Evolutionary conservation across 2,329 filamentous ascomycete genomes (phyloP), one percentile per base, ranked within the genome.

Genomic region (Aschersonia sp.): DNA sequence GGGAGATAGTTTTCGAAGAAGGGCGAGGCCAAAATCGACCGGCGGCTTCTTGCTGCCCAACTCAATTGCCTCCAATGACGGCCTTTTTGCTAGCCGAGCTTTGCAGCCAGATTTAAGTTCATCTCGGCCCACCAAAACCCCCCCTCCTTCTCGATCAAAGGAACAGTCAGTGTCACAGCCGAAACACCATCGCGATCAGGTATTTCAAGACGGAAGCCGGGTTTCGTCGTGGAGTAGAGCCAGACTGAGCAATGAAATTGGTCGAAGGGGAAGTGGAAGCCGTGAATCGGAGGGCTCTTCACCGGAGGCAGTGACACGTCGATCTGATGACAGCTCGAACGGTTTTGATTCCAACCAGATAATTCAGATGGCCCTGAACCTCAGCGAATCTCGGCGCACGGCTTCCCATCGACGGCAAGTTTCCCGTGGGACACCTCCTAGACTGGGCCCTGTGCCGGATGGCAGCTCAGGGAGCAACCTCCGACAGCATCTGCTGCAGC

Each of bases 311-410:
- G n/a, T 32, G 29, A 9, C 43, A 7, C 42, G n/a, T 5, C 11
- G 31, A 14, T 49, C 45, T 11, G 35, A 14, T 2, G 47, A 50
- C 7, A 30, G 39, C 11, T 55, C 62, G 5, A 60, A 84, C 22
- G 79, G 87, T 56, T 73, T 84, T 50, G 89, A 95, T 58, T 84
- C 89, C 6, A 79, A 83, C 4, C 86, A 95, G 62, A 94, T 97
- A 53, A 87, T 97, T 41, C 88, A 88, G 58, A 85, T 97, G 76
- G 90, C 90, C 1, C 66, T 97, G 55, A 92, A 83, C 53, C 66
- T 97, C 45, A 94, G 85, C 67, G 87, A 95, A 63, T 86, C 83
- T 58, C 78, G 80, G 53, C 78, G 79, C 58, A 73, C 73, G 65
- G 84, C 71, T 51, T 78, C 67, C 22, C 22, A 22, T 62, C 76